Base-by-base conservation (phyloP, 2,329 filamentous ascomycete genomes). In the Penicillium sp. region DNA sequence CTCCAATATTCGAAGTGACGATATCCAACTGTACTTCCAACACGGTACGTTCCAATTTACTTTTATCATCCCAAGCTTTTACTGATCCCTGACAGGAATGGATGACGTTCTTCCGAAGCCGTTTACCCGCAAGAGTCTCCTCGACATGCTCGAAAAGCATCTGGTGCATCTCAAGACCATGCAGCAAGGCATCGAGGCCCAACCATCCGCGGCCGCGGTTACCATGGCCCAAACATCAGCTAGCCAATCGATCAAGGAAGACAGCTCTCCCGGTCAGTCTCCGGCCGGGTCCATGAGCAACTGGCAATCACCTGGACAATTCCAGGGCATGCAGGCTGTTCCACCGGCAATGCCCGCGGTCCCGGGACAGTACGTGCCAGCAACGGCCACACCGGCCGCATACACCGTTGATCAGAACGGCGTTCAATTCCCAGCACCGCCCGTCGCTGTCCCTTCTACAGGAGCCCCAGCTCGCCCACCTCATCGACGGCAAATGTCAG, bases 41-140 rank as follows among this genome's bases (percentile, higher is more conserved):
- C 92, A 95, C 75, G 94, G 92, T 94, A 81, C 78, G 87, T 65
- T 13, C 22, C 2, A 31, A 25, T 22, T 28, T 8, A 27, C 14
- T n/a, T 16, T 9, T 7, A n/a, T 16, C 13, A 5, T 5, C 20
- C 7, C 39, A n/a, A 6, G 20, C 36, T 7, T 20, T 20, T 46
- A 51, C 62, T 64, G 56, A 78, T 61, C 30, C 22, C 4, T 25
- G 20, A 6, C 62, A 96, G 92, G 92, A 39, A 96, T 99, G 92
- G 95, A 96, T 66, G 94, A 96, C 66, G 92, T 99, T 16, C 77
- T 99, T 54, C 92, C 94, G 0, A 99, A 99, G 68, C 94, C 94
- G 0, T 99, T 99, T 69, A 99, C 94, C 4, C 87, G 88, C 63
- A 88, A 91, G 61, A 89, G 88, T 35, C 89, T 94, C 77, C 80